These are phyloP conservation scores for Neonectria neomacrospora DNA, from an alignment of 2,329 filamentous ascomycete species.

Conservation along the genomic window DNA sequence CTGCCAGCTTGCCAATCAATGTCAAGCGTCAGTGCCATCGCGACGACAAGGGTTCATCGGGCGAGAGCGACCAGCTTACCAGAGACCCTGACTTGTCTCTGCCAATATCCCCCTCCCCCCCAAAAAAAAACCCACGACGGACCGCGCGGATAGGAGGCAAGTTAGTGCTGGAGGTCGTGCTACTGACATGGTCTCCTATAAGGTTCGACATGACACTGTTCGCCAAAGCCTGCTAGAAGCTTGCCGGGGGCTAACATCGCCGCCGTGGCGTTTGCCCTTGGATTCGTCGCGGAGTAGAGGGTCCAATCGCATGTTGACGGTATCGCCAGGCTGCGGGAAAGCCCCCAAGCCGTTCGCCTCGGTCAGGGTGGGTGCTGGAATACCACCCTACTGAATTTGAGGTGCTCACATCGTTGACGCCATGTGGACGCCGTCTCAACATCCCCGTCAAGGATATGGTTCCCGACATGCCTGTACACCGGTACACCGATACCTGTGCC, in stretches of 20 bases:
- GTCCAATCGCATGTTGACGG: conserved; percentile 3
- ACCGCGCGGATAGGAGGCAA: background rate
- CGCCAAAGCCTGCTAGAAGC: conserved; percentile 14
- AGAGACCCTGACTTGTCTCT: background rate
- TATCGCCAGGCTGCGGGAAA: conserved; percentile 12
- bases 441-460: conserved; percentile 19
- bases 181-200: background rate
- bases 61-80: background rate
- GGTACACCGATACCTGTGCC: background rate
- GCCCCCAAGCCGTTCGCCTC: conserved; percentile 5
- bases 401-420: conserved; percentile 35
- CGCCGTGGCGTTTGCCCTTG: conserved; percentile 21
- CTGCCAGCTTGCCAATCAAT: conserved; percentile 4
- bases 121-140: background rate
- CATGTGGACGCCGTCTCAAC: conserved; percentile 33
- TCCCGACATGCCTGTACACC: background rate
- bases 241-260: conserved; percentile 4
- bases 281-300: conserved; percentile 10
- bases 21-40: background rate
- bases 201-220: conserved; percentile 5
- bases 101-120: conserved; percentile 2
- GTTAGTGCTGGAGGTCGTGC: background rate
- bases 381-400: conserved; percentile 36
- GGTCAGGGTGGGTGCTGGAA: conserved; percentile 34
- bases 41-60: conserved; percentile 7